phyloP scores from a whole-genome alignment of 2,329 filamentous ascomycete genomes.

The Stagonosporopsis cucurbitacearum region DNA sequence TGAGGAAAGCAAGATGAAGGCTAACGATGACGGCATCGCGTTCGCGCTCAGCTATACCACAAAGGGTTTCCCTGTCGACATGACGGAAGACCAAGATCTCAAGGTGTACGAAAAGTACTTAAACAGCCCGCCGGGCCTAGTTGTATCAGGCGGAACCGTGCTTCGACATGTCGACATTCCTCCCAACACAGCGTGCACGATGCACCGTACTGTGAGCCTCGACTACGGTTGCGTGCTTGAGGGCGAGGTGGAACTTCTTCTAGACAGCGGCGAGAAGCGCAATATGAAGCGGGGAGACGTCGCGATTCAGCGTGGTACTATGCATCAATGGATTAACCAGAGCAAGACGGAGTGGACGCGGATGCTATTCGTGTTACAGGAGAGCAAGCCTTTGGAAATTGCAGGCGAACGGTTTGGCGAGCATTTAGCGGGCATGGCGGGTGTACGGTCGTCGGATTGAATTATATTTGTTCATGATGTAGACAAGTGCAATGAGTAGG shows the following conservation, averaged over 20 bases:
- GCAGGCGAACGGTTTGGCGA: conserved; percentile 43
- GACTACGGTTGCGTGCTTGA: conserved; percentile 51
- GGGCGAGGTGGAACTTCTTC: conserved; percentile 47
- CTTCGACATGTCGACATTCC: conserved; percentile 52
- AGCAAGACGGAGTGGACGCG: conserved; percentile 43
- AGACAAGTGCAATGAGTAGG: not conserved
- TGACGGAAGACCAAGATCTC: conserved; percentile 57
- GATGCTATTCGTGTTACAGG: conserved; percentile 49
- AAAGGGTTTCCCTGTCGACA: conserved; percentile 54
- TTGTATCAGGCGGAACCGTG: conserved; percentile 56
- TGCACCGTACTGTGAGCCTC: conserved; percentile 51
- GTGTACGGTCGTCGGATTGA: conserved; percentile 46
- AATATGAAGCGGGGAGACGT: conserved; percentile 49
- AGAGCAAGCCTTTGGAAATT: conserved; percentile 43
- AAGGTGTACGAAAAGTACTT: conserved; percentile 54
- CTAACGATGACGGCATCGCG: conserved; percentile 53
- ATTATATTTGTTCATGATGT: not conserved
- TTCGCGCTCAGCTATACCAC: conserved; percentile 61
- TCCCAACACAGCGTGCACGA: conserved; percentile 44
- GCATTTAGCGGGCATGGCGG: conserved; percentile 45
- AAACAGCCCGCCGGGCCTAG: conserved; percentile 56
- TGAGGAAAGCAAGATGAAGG: conserved; percentile 46
- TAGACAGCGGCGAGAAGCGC: conserved; percentile 50
- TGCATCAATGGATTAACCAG: conserved; percentile 50
- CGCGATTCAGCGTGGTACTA: conserved; percentile 49